These are phyloP conservation scores for Nicotiana obtusifolia DNA, from an alignment of 257 asterid genomes.

Conservation along the genomic window DNA sequence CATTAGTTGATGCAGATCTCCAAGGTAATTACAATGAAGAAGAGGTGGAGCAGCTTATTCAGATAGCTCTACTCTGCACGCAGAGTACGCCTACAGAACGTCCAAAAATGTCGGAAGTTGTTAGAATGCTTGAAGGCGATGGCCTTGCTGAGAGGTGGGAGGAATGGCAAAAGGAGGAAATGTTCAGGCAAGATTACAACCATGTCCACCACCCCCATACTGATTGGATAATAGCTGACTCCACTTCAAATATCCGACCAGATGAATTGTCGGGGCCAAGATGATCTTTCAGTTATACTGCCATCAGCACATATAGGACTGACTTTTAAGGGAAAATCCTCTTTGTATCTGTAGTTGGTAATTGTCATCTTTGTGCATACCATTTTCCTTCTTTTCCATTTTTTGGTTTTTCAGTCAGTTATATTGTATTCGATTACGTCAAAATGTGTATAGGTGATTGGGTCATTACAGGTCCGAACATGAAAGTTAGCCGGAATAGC, in stretches of 20 bases:
- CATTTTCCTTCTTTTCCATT: background rate
- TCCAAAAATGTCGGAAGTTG: conserved; percentile 47
- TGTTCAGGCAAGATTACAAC: conserved; percentile 32
- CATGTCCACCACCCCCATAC: conserved; percentile 31
- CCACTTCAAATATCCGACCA: conserved; percentile 30
- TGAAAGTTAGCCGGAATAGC: conserved; percentile 12
- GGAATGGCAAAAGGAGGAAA: conserved; percentile 47
- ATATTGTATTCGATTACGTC: conserved; percentile 9
- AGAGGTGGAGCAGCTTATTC: conserved; percentile 44
- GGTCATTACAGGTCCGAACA: conserved; percentile 8
- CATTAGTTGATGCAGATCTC: conserved; percentile 40
- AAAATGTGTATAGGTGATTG: conserved; percentile 24
- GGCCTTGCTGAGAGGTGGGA: conserved; percentile 52
- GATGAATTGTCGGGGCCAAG: conserved; percentile 44
- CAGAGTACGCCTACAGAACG: conserved; percentile 38
- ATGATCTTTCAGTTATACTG: conserved; percentile 17
- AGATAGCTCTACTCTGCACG: conserved; percentile 44
- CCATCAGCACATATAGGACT: background rate
- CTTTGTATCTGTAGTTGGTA: conserved; percentile 6
- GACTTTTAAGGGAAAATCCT: background rate
- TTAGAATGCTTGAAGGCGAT: conserved; percentile 49
- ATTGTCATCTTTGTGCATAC: conserved; percentile 27
- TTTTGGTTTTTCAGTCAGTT: background rate
- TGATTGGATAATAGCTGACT: conserved; percentile 33
- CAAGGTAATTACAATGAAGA: conserved; percentile 30